Evolutionary conservation across 148 eudicot species (phyloP).

Genomic region (Silene uniflora): DNA sequence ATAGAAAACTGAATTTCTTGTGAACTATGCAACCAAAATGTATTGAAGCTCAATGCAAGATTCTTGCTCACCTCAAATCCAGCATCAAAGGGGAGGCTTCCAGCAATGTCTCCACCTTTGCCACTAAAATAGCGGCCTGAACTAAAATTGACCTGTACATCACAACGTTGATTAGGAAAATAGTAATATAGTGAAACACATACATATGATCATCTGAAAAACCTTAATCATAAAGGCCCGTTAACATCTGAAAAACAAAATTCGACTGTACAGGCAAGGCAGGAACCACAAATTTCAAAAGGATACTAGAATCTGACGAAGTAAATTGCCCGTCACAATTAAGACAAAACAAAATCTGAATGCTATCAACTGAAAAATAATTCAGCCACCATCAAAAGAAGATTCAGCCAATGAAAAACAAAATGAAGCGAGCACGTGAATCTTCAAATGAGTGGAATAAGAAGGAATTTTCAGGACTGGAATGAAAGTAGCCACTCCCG

Average conservation of each 20-base stretch:
- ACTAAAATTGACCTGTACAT: slow-evolving; percentile 82
- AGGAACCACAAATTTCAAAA: not conserved
- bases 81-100: slow-evolving; percentile 83
- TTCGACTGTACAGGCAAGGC: not conserved
- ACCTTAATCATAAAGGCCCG: not conserved
- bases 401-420: not conserved
- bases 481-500: not conserved
- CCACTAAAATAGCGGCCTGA: slow-evolving; percentile 86
- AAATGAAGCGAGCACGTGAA: not conserved
- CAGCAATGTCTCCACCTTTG: slow-evolving; percentile 38
- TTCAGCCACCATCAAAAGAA: not conserved
- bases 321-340: too few relatives aligned
- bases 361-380: not conserved
- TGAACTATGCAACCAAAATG: not conserved
- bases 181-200: not conserved
- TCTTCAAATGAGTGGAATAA: not conserved
- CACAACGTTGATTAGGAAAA: slow-evolving; percentile 28
- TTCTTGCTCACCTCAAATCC: slow-evolving; percentile 74
- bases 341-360: not conserved
- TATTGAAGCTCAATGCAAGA: not conserved
- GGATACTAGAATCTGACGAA: not conserved
- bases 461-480: not conserved
- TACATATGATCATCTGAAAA: not conserved
- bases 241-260: not conserved
- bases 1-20: not conserved